Base-by-base conservation (phyloP, 345 rosid species). In the Stellera chamaejasme region DNA sequence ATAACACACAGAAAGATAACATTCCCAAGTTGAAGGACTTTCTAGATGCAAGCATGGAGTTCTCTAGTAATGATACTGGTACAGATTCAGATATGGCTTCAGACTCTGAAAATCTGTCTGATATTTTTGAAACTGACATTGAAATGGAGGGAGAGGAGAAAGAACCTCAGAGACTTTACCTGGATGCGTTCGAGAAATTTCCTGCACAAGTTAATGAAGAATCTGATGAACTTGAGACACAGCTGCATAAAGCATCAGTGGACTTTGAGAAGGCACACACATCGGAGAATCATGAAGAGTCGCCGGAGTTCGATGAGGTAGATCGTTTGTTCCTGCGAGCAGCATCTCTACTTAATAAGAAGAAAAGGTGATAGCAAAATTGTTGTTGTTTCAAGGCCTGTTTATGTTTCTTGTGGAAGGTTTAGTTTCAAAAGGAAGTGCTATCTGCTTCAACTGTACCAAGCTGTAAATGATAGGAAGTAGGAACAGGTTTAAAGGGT, bases 301-400 rank as follows among this genome's bases (percentile, higher is more conserved):
- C 87, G 10, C 88, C 94, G 6, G 60, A 79, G 48, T 73, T 82
- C 57, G 94, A 89, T 60, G 96, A 89, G 67, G 92, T 89, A 2
- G 94, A 93, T 69, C 70, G 69, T 64, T 69, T 89, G 78, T 89
- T 93, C 80, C 73, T 93, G 25, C 82, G 81, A 6, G 97, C 99
- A 36, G 90, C 94, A 61, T 72, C 80, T 10, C 88, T 81, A 25
- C 68, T 89, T 45, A 84, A 78, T 82, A 79, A 75, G 71, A 82
- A 76, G 69, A 79, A 73, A 70, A 77, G 72, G 12, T 36, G 19
- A 28, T 12, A 13, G 11, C 23, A 10, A 54, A 54, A 11, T 14
- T 1, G 23, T 54, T 15, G 27, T 27, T 54, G 58, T 14, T 39
- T 42, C 14, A 55, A 48, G 13, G 16, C 11, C 44, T 56, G 11